Evolutionary conservation across 2,329 filamentous ascomycete species (phyloP).

Genomic region (Fusarium staphyleae): DNA sequence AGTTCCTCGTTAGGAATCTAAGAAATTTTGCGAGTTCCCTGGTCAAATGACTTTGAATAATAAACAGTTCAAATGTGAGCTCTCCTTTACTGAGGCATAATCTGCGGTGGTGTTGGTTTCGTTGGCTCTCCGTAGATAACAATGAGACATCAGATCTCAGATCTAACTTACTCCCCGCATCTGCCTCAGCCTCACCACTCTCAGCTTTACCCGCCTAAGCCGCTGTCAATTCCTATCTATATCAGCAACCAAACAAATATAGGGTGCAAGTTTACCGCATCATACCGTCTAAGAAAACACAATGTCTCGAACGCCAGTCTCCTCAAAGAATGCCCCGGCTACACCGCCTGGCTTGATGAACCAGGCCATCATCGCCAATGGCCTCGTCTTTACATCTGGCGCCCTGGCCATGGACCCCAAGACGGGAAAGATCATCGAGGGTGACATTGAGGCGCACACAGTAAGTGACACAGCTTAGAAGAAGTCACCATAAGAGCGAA

Average conservation of each 20-base stretch:
- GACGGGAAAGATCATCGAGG: conserved; percentile 66
- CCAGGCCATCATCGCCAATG: conserved; percentile 58
- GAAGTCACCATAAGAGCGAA: too few species aligned
- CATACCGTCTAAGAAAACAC: background rate
- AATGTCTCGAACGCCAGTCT: conserved; percentile 36
- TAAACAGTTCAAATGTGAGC: too few species aligned
- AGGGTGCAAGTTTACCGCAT: too few species aligned
- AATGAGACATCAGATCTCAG: conserved; percentile 10
- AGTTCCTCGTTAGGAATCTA: background rate
- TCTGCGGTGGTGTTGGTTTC: too few species aligned
- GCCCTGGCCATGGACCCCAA: conserved; percentile 68
- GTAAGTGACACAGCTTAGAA: conserved; percentile 34
- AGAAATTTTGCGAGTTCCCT: too few species aligned
- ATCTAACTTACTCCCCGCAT: conserved; percentile 25
- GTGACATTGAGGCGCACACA: conserved; percentile 71
- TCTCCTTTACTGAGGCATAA: too few species aligned
- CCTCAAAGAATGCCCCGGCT: conserved; percentile 37
- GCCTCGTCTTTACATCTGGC: conserved; percentile 73
- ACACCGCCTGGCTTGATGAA: conserved; percentile 32
- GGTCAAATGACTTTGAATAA: too few species aligned
- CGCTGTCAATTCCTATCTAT: background rate
- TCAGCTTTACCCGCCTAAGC: too few species aligned
- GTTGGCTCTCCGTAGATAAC: background rate
- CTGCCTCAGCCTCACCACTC: background rate
- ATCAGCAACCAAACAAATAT: background rate